These are phyloP conservation scores for Rhizopogon vulgaris DNA, from an alignment of 768 basidiomycete species.

Conservation along the genomic window DNA sequence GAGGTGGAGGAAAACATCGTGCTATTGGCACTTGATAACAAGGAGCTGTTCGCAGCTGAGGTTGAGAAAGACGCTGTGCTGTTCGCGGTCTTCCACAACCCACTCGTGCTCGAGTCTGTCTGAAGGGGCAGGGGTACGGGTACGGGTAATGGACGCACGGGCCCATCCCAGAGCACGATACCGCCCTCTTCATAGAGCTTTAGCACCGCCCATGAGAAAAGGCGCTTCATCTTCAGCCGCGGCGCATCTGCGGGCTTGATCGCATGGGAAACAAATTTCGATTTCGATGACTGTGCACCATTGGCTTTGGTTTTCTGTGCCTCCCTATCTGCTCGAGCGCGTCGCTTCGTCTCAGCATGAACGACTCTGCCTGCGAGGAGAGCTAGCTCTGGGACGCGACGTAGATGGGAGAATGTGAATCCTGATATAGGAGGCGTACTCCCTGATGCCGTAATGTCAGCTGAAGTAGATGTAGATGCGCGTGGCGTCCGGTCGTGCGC, in stretches of 20 bases:
- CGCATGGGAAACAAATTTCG: neutral
- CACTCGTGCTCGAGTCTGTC: constrained; percentile 18
- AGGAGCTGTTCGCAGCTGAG: constrained; percentile 18
- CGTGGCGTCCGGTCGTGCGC: neutral
- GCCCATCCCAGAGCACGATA: constrained; percentile 69
- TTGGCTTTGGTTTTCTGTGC: constrained; percentile 27
- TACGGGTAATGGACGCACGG: constrained; percentile 30
- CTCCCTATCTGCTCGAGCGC: constrained; percentile 44
- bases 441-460: neutral
- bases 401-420: constrained; percentile 69
- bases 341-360: constrained; percentile 50
- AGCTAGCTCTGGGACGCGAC: constrained; percentile 69
- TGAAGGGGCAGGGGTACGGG: constrained; percentile 1
- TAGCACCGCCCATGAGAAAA: constrained; percentile 61
- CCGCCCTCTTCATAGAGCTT: constrained; percentile 67
- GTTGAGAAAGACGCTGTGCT: constrained; percentile 24
- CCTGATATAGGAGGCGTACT: constrained; percentile 26
- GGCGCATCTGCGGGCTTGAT: constrained; percentile 13
- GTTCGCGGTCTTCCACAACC: constrained; percentile 43
- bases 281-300: neutral
- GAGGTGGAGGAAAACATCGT: constrained; percentile 23
- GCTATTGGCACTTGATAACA: constrained; percentile 11
- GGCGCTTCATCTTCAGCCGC: constrained; percentile 52
- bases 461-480: neutral
- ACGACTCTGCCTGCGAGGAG: constrained; percentile 62